A percentile compares a stretch with the other conserved stretches of the same genome.
Evolutionary conservation across 2,329 filamentous ascomycete species (phyloP).

Genomic region (Verticillium alfalfae): DNA sequence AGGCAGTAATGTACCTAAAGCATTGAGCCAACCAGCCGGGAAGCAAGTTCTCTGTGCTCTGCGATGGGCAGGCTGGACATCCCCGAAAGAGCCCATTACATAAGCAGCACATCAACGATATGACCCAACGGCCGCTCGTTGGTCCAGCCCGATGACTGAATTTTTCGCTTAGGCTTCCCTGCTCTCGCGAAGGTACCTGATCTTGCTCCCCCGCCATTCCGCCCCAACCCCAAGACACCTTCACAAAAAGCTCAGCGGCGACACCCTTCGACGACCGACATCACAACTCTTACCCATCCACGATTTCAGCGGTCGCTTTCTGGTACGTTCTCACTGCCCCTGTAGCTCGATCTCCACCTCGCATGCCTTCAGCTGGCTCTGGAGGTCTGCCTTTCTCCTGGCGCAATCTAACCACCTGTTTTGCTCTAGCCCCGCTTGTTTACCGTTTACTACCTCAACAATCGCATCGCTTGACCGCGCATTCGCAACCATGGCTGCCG

Average conservation of each 20-base stretch:
- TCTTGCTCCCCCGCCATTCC: neutral
- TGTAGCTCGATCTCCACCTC: conserved; percentile 3
- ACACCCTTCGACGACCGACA: neutral
- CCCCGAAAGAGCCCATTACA: neutral
- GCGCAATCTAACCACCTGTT: conserved; percentile 1
- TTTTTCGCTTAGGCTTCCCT: conserved; percentile 1
- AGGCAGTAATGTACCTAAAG: no score
- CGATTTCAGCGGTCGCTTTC: neutral
- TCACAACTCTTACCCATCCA: neutral
- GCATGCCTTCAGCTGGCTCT: conserved; percentile 7
- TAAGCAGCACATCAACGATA: neutral
- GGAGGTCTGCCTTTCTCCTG: neutral
- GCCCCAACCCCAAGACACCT: neutral
- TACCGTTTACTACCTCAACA: conserved; percentile 25
- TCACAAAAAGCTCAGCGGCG: neutral
- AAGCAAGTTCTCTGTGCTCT: no score
- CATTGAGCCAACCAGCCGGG: no score
- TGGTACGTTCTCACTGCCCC: neutral
- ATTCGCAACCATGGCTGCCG: conserved; percentile 61
- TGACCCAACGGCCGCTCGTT: neutral
- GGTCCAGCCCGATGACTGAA: neutral
- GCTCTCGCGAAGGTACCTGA: neutral
- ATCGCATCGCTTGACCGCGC: conserved; percentile 15
- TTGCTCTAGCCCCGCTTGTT: conserved; percentile 35
- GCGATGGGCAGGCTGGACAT: no score